Conservation (phyloP, 2,329 filamentous ascomycete species). For the Talaromyces pinophilus region DNA sequence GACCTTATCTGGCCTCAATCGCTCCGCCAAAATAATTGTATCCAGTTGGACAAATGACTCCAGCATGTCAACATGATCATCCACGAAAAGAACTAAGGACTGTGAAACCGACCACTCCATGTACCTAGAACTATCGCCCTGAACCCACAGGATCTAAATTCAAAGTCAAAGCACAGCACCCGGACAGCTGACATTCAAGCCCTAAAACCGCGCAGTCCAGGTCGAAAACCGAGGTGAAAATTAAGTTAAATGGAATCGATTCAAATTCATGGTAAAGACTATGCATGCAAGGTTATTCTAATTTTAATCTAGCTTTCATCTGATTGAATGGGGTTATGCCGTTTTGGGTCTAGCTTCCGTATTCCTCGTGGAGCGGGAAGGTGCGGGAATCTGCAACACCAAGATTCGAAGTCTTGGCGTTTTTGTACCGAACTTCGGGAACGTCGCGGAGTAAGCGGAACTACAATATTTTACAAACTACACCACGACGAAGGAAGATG, state of each 20-base stretch:
- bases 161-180: neutral
- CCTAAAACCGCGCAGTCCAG: neutral
- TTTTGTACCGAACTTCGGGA: neutral
- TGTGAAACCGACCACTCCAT: too few species aligned
- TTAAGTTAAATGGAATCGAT: neutral
- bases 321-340: neutral
- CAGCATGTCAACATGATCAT: too few species aligned
- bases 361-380: neutral
- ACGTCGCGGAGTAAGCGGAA: neutral
- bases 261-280: neutral
- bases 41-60: too few species aligned
- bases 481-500: neutral
- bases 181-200: neutral
- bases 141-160: neutral
- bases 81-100: too few species aligned
- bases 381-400: neutral
- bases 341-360: neutral
- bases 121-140: neutral
- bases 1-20: too few species aligned
- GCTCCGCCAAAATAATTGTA: too few species aligned
- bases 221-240: neutral
- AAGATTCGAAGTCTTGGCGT: neutral
- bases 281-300: constrained; percentile 1
- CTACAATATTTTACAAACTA: neutral
- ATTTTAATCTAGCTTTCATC: neutral